Evolutionary conservation across 2,329 filamentous ascomycete genomes (phyloP).

Genomic region (Alternaria sp.): DNA sequence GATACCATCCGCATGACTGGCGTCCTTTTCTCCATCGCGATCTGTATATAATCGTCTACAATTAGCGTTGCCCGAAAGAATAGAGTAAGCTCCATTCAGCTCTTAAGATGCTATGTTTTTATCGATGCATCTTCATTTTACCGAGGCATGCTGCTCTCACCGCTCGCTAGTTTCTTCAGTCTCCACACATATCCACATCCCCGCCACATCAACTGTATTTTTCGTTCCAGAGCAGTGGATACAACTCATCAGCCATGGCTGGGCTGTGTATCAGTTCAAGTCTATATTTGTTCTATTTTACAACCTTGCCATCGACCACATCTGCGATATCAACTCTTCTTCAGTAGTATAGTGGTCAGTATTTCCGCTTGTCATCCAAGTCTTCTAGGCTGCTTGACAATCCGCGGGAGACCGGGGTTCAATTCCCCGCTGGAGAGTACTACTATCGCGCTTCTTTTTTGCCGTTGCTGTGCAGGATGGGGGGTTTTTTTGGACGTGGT

Average conservation of each 20-base stretch:
- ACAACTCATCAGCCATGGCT: too few relatives aligned
- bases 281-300: too few relatives aligned
- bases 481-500: not conserved
- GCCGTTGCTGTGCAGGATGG: not conserved
- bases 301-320: not conserved
- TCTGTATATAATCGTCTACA: slow-evolving; percentile 14
- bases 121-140: not conserved
- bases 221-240: not conserved
- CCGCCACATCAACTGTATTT: not conserved
- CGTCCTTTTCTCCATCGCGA: slow-evolving; percentile 10
- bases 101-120: not conserved
- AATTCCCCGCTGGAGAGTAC: slow-evolving; percentile 7
- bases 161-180: slow-evolving; percentile 5
- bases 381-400: not conserved
- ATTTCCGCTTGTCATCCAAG: slow-evolving; percentile 6
- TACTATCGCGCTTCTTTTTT: not conserved
- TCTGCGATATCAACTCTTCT: slow-evolving; percentile 3
- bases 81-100: not conserved
- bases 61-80: slow-evolving; percentile 6
- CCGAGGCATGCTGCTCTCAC: not conserved
- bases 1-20: slow-evolving; percentile 16
- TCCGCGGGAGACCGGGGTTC: slow-evolving; percentile 4
- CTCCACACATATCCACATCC: slow-evolving; percentile 1
- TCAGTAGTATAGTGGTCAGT: slow-evolving; percentile 10
- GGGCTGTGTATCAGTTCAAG: not conserved